Conservation (phyloP, 169 alveolate species). For the Plasmodium gallinaceum region DNA sequence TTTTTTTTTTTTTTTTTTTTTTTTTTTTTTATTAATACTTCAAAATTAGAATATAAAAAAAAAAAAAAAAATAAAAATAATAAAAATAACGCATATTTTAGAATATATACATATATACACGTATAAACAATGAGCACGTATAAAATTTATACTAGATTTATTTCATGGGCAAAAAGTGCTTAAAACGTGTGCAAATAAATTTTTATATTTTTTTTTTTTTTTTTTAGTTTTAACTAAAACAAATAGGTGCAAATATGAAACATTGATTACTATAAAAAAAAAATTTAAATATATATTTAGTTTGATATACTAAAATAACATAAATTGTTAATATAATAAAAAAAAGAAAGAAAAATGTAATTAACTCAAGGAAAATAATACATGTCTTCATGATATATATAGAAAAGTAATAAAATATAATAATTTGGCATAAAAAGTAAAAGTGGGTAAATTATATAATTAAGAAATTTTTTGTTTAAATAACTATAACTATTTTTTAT, state of each 20-base stretch:
- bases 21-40: background rate
- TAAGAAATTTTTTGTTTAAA: background rate
- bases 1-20: background rate
- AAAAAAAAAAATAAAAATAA: too few relatives aligned
- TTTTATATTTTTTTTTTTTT: background rate
- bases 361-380: background rate
- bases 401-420: background rate
- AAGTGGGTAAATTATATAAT: too few relatives aligned
- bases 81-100: background rate
- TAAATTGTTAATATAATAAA: too few relatives aligned
- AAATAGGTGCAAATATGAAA: slow-evolving; percentile 3
- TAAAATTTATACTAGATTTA: background rate
- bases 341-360: too few relatives aligned
- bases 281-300: too few relatives aligned
- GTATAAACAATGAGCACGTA: background rate
- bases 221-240: background rate
- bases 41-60: slow-evolving; percentile 2
- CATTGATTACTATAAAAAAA: too few relatives aligned
- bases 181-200: background rate
- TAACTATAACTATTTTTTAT: slow-evolving; percentile 1
- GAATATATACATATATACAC: background rate
- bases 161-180: too few relatives aligned
- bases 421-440: too few relatives aligned
- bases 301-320: too few relatives aligned
- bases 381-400: slow-evolving; percentile 4